Evolutionary conservation across 345 rosid species (phyloP).

Genomic region (Cardamine chenopodiifolia): DNA sequence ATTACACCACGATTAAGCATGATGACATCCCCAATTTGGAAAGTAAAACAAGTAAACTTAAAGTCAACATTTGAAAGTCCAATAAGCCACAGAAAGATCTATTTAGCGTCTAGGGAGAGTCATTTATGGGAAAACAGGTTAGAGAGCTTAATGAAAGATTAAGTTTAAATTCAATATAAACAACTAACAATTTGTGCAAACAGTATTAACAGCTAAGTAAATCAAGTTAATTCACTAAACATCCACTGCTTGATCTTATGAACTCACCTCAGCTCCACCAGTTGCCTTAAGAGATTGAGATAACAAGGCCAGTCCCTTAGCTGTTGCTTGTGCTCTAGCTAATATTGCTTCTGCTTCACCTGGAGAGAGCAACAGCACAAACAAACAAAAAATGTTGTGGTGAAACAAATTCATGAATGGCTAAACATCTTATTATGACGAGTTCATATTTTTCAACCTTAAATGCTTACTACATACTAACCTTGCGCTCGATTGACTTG

Average conservation of each 20-base stretch:
- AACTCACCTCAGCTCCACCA: constrained; percentile 84
- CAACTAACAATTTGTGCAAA: constrained; percentile 7
- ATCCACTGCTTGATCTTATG: constrained; percentile 6
- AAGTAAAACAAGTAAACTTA: background rate
- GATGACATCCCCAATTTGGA: background rate
- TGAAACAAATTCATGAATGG: background rate
- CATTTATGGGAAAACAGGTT: background rate
- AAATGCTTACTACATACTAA: constrained; percentile 34
- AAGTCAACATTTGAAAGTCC: constrained; percentile 10
- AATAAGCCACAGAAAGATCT: background rate
- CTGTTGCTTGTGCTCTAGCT: constrained; percentile 85
- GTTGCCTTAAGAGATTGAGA: constrained; percentile 69
- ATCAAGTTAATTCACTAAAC: constrained; percentile 8
- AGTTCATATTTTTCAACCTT: background rate
- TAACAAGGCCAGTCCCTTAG: constrained; percentile 67
- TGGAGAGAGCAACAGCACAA: constrained; percentile 38
- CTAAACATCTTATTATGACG: constrained; percentile 9
- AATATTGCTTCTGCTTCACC: constrained; percentile 95
- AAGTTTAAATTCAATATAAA: background rate
- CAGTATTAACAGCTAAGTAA: constrained; percentile 12
- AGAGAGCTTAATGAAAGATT: background rate
- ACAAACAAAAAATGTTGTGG: background rate
- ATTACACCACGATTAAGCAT: constrained; percentile 24
- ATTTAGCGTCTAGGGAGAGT: background rate
- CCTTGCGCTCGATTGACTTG: constrained; percentile 73